Conservation (phyloP, 2,329 filamentous ascomycete genomes). For the Epichloe bromicola region DNA sequence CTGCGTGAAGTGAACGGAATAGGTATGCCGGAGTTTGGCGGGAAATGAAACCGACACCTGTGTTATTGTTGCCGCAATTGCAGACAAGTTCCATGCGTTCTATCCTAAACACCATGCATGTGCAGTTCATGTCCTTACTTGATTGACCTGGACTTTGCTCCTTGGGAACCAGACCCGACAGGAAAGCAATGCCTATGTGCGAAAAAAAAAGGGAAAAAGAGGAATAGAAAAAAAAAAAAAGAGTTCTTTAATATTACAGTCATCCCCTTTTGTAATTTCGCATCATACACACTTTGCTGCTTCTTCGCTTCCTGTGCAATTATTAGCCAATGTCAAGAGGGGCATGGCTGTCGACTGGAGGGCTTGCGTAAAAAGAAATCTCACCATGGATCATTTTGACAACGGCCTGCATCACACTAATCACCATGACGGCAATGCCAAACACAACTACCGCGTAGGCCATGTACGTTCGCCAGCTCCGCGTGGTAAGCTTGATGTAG, state of each 20-base stretch:
- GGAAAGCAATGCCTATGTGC: neutral
- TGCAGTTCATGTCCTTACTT: too few relatives aligned
- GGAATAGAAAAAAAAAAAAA: too few relatives aligned
- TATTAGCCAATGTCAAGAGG: neutral
- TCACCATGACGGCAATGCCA: constrained; percentile 66
- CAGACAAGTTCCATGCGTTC: neutral
- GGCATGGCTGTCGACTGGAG: too few relatives aligned
- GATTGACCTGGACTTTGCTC: too few relatives aligned
- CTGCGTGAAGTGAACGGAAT: too few relatives aligned
- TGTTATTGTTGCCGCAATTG: too few relatives aligned
- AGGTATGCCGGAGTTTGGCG: too few relatives aligned
- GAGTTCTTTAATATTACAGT: too few relatives aligned
- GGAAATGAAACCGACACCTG: too few relatives aligned
- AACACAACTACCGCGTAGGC: constrained; percentile 64
- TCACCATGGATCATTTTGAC: constrained; percentile 44
- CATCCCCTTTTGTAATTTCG: too few relatives aligned
- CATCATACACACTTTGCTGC: constrained; percentile 6
- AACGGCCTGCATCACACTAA: constrained; percentile 62
- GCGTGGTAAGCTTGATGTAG: constrained; percentile 81
- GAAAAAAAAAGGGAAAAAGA: neutral
- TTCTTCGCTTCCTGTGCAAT: constrained; percentile 6
- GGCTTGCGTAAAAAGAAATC: neutral
- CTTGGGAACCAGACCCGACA: neutral
- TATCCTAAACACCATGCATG: neutral
- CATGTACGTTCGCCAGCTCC: constrained; percentile 60